These are phyloP conservation scores for Prunus dulcis DNA, from an alignment of 306 rosid species.

Conservation along the genomic window DNA sequence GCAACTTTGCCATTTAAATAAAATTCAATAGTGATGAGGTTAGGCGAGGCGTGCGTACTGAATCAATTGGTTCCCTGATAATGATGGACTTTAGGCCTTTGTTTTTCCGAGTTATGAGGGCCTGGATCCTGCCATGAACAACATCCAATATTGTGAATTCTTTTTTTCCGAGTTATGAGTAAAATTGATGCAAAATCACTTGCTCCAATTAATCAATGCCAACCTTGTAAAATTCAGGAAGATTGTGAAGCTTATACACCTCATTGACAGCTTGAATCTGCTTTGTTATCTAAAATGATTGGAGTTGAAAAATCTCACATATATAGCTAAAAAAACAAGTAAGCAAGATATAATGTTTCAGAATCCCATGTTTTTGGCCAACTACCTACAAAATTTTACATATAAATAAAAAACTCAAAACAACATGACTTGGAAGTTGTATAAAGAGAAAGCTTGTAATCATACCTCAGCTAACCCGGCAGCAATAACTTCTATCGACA, in stretches of 20 bases:
- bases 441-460: not conserved
- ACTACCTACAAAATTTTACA: not conserved
- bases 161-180: not conserved
- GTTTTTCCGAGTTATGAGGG: constrained; percentile 54
- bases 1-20: too few species aligned
- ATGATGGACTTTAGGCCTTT: too few species aligned
- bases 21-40: constrained; percentile 26
- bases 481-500: constrained; percentile 60
- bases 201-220: constrained; percentile 6
- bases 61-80: too few species aligned
- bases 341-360: not conserved
- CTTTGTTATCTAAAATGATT: constrained; percentile 57
- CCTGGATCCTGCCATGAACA: constrained; percentile 59
- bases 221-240: constrained; percentile 87
- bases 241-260: constrained; percentile 84
- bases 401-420: not conserved
- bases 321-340: not conserved
- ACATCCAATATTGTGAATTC: not conserved
- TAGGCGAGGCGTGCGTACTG: too few species aligned
- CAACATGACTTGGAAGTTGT: not conserved
- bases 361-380: not conserved
- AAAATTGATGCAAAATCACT: not conserved
- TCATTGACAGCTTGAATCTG: constrained; percentile 75
- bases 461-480: constrained; percentile 73
- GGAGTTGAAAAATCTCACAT: constrained; percentile 6